phyloP scores from a whole-genome alignment of 139 green algal species.

The Raphidocelis subcapitata region DNA sequence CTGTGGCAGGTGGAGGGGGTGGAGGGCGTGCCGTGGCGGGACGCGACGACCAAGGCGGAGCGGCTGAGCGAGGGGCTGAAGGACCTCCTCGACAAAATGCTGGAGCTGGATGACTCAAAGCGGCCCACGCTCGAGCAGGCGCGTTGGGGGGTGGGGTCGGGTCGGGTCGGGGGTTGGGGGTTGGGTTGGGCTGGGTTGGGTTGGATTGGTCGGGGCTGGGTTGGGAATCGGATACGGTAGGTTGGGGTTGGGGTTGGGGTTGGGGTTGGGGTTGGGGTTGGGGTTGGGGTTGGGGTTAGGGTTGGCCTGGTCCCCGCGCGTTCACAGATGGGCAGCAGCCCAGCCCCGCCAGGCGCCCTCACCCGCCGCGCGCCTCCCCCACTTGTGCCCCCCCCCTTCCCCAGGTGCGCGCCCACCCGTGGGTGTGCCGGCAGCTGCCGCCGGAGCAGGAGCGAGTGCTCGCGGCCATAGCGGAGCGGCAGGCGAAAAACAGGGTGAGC shows the following conservation, averaged over 20 bases:
- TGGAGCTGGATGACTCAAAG: conserved; percentile 7
- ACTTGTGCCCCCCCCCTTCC: too few species aligned
- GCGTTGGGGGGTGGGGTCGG: background rate
- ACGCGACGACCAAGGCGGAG: conserved; percentile 1
- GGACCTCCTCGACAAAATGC: conserved; percentile 18
- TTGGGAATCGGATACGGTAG: background rate
- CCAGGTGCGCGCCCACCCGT: too few species aligned
- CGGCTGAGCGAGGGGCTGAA: background rate
- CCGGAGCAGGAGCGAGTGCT: too few species aligned
- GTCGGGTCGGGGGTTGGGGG: background rate
- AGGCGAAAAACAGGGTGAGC: too few species aligned
- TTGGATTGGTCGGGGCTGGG: background rate
- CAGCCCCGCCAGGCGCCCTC: too few species aligned
- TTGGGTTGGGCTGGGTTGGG: background rate
- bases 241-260: background rate
- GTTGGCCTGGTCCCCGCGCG: too few species aligned
- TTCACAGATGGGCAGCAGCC: too few species aligned
- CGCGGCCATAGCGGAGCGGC: too few species aligned
- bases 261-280: too few species aligned
- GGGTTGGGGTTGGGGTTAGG: too few species aligned
- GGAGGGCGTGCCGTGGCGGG: conserved; percentile 8
- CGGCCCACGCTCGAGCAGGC: conserved; percentile 5
- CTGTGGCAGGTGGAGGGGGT: conserved; percentile 10
- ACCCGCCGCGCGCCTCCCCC: too few species aligned
- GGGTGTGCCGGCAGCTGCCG: too few species aligned